phyloP scores from a whole-genome alignment of 768 basidiomycete species.

The Mycena olivaceomarginata region DNA sequence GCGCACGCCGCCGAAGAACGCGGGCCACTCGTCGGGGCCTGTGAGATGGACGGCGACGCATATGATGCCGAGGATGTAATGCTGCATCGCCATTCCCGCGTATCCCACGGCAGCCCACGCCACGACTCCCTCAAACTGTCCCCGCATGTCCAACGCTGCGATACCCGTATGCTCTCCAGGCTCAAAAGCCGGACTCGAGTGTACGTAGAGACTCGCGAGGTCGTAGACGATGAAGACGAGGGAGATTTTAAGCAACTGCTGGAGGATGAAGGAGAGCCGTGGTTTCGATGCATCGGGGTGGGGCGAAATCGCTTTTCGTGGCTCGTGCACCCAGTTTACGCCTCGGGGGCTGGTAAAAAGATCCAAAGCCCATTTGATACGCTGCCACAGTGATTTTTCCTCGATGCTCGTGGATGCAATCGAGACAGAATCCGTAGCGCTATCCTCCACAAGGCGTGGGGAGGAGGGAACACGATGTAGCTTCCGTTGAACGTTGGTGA shows the following conservation, averaged over 20 bases:
- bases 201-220: conserved; percentile 3
- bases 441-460: too few relatives aligned
- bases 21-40: conserved; percentile 6
- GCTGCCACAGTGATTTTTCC: too few relatives aligned
- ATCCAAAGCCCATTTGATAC: background rate
- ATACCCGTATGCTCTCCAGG: background rate
- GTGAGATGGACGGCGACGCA: conserved; percentile 7
- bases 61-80: conserved; percentile 9
- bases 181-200: background rate
- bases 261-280: background rate
- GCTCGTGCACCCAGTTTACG: background rate
- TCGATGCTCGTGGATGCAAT: too few relatives aligned
- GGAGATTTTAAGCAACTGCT: background rate
- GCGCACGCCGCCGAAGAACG: background rate
- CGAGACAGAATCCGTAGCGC: too few relatives aligned
- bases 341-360: background rate
- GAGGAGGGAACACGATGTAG: too few relatives aligned
- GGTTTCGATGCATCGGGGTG: background rate
- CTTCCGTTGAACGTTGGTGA: too few relatives aligned
- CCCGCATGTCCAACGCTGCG: background rate
- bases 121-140: background rate
- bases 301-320: background rate
- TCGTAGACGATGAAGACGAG: conserved; percentile 7
- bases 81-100: conserved; percentile 19
- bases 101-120: conserved; percentile 16